Evolutionary conservation across 2,329 filamentous ascomycete genomes (phyloP).

Genomic region (Penicillium sp.): DNA sequence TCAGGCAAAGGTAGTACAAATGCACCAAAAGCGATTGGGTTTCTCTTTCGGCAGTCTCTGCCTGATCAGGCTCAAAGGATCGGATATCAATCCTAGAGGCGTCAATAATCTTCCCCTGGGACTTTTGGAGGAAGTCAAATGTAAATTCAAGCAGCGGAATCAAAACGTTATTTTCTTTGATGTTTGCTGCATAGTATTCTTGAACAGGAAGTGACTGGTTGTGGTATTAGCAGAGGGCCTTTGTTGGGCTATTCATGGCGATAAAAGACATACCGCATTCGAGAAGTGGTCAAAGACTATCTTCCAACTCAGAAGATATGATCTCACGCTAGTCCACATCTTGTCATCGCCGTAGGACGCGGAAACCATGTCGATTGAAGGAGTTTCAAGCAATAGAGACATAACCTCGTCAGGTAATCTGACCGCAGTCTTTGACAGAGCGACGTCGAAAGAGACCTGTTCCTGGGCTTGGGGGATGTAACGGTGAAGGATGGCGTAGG

Average conservation of each 20-base stretch:
- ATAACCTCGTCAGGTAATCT: slow-evolving; percentile 79
- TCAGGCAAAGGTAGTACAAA: slow-evolving; percentile 77
- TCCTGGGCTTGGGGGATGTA: slow-evolving; percentile 77
- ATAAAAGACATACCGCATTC: slow-evolving; percentile 52
- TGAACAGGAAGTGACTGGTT: slow-evolving; percentile 71
- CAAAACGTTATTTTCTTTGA: slow-evolving; percentile 71
- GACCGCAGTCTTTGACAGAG: slow-evolving; percentile 54
- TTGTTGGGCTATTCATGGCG: not conserved
- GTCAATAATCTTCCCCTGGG: slow-evolving; percentile 67
- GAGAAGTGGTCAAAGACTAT: slow-evolving; percentile 83
- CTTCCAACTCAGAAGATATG: slow-evolving; percentile 85
- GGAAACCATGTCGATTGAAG: slow-evolving; percentile 65
- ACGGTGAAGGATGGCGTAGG: slow-evolving; percentile 74
- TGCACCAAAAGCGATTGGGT: slow-evolving; percentile 82
- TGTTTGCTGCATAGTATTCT: slow-evolving; percentile 71
- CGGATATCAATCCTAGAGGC: slow-evolving; percentile 68
- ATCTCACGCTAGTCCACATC: slow-evolving; percentile 68
- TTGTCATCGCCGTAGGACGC: slow-evolving; percentile 62
- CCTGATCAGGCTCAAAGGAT: slow-evolving; percentile 58
- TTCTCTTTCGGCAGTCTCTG: slow-evolving; percentile 66
- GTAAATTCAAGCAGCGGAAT: slow-evolving; percentile 70
- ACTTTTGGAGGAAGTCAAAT: slow-evolving; percentile 81
- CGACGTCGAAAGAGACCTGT: slow-evolving; percentile 73
- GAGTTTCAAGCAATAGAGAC: slow-evolving; percentile 75
- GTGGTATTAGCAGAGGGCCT: slow-evolving; percentile 22